phyloP scores from a whole-genome alignment of 2,329 filamentous ascomycete genomes.

The Pseudocercospora musae region DNA sequence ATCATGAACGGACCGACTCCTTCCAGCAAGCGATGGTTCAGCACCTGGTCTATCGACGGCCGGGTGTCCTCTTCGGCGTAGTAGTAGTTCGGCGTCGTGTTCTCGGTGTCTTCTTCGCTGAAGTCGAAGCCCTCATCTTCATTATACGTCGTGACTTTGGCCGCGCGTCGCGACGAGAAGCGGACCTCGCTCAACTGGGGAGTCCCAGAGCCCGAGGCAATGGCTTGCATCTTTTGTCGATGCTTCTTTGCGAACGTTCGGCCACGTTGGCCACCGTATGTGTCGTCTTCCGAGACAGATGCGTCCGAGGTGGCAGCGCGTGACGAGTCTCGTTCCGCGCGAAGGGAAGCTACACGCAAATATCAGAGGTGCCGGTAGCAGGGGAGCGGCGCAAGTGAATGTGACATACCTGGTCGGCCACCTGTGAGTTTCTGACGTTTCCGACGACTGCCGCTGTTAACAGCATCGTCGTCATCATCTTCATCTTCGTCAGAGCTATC shows the following conservation, averaged over 20 bases:
- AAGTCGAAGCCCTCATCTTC: slow-evolving; percentile 62
- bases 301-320: slow-evolving; percentile 53
- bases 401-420: slow-evolving; percentile 58
- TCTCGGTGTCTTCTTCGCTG: slow-evolving; percentile 59
- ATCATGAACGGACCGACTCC: slow-evolving; percentile 43
- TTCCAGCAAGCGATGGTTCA: slow-evolving; percentile 78
- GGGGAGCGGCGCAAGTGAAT: slow-evolving; percentile 25
- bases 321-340: slow-evolving; percentile 23
- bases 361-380: slow-evolving; percentile 25
- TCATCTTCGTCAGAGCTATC: slow-evolving; percentile 63
- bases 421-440: slow-evolving; percentile 68
- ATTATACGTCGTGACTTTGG: slow-evolving; percentile 68
- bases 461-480: slow-evolving; percentile 69
- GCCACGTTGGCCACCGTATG: slow-evolving; percentile 73
- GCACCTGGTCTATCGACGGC: slow-evolving; percentile 84
- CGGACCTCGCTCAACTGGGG: slow-evolving; percentile 75
- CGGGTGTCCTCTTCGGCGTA: slow-evolving; percentile 70
- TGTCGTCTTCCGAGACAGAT: slow-evolving; percentile 56
- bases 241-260: slow-evolving; percentile 69
- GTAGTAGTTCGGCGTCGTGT: slow-evolving; percentile 67
- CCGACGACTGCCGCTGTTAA: slow-evolving; percentile 55
- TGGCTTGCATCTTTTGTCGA: slow-evolving; percentile 61
- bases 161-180: slow-evolving; percentile 83
- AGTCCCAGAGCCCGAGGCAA: slow-evolving; percentile 56
- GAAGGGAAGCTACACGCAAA: slow-evolving; percentile 28